Base-by-base conservation (phyloP, 2,329 filamentous ascomycete genomes). In the Cladosporium sp. region DNA sequence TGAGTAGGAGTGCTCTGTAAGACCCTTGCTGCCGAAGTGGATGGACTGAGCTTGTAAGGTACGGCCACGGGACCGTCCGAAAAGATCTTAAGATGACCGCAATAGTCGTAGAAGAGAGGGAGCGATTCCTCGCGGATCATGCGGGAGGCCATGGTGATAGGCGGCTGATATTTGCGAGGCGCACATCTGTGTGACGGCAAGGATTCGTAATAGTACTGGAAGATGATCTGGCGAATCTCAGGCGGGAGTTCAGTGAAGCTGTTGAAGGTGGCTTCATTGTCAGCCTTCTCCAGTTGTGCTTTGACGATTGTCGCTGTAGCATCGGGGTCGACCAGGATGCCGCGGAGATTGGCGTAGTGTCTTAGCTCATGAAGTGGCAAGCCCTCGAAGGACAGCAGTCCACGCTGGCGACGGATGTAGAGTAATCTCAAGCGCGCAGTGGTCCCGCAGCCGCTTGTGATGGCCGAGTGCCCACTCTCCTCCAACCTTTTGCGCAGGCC, bases 331-430 rank as follows among this genome's bases (percentile, higher is more conserved):
- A 29, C 31, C 14, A 10, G 6, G 26, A 62, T 33, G 16, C 40
- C 26, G 29, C 28, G 28, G 10, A 12, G 16, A 50, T 31, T 16
- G 0, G 40, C 40, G 8, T 21, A 46, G 1, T 5, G n/a, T 2
- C 40, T 46, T 2, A 46, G 40, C n/a, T 21, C n/a, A 11, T 46
- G 40, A 5, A 12, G 40, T 12, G 40, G n/a, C 40, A 46, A 21
- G 40, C 35, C 46, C 11, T 55, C 52, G 21, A 56, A 63, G 1
- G 61, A 63, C 21, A 63, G 21, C 5, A 63, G 23, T 7, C 61
- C 61, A 23, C 61, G 61, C 16, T 63, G 31, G 7, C 29, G 12
- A 12, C 50, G 33, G 33, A 49, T 8, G 18, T 29, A 29, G 23
- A 63, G 61, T 8, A 40, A 14, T 7, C n/a, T 37, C 21, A 49